Conservation (phyloP, 208 protist species). For the Trypanosoma brucei region DNA sequence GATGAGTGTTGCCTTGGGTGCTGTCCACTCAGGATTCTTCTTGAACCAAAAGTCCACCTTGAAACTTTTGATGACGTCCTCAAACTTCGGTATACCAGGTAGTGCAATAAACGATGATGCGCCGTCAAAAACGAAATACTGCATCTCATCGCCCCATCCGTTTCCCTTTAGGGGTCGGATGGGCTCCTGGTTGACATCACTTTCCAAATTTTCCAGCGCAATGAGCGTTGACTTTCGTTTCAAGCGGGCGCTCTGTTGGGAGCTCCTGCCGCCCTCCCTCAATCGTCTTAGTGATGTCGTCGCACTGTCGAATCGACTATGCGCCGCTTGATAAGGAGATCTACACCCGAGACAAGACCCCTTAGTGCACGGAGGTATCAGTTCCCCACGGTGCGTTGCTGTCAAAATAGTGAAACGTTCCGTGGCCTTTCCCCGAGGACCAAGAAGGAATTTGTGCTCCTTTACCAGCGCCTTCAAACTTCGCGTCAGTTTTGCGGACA, state of each 20-base stretch:
- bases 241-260: conserved; percentile 42
- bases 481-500: conserved; percentile 50
- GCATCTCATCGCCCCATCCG: conserved; percentile 65
- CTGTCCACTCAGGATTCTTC: conserved; percentile 42
- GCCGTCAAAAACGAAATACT: conserved; percentile 69
- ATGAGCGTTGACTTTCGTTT: conserved; percentile 55
- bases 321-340: conserved; percentile 39
- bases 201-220: conserved; percentile 38
- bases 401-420: conserved; percentile 68
- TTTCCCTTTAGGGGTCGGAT: conserved; percentile 61
- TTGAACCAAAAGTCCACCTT: conserved; percentile 85
- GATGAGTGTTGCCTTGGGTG: conserved; percentile 57
- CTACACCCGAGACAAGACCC: conserved; percentile 48
- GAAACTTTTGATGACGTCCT: conserved; percentile 76
- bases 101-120: conserved; percentile 68
- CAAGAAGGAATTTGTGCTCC: conserved; percentile 36
- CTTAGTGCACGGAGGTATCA: conserved; percentile 58
- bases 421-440: conserved; percentile 8
- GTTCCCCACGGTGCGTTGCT: conserved; percentile 53
- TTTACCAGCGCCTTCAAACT: conserved; percentile 38
- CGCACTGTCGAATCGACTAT: conserved; percentile 17
- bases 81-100: conserved; percentile 79
- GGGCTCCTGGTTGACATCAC: conserved; percentile 3
- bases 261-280: conserved; percentile 34
- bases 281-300: conserved; percentile 15